A percentile compares a stretch with the other conserved stretches of the same genome.
phyloP scores from a whole-genome alignment of 768 basidiomycete genomes.

The Tricholoma terreum region DNA sequence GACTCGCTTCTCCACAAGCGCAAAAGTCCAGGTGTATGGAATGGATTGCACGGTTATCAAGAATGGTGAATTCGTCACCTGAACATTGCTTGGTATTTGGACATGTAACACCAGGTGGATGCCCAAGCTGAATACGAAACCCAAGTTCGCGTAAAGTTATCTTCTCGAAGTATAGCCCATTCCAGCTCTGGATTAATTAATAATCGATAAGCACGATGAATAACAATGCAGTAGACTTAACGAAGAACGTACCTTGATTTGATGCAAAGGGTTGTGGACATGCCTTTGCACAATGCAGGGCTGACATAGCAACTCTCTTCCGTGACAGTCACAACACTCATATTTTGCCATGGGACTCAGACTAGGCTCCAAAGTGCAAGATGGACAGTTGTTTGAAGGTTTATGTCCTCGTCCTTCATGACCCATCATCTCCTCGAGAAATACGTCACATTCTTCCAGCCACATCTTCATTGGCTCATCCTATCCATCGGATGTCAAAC shows the following conservation, averaged over 20 bases:
- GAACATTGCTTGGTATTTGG: slow-evolving; percentile 22
- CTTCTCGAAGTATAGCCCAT: slow-evolving; percentile 1
- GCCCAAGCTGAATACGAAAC: slow-evolving; percentile 4
- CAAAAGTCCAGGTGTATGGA: slow-evolving; percentile 19
- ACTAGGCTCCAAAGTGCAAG: background rate
- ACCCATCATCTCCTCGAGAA: slow-evolving; percentile 11
- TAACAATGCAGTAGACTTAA: background rate
- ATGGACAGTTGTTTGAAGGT: background rate
- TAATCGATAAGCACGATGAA: background rate
- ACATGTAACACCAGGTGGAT: slow-evolving; percentile 5
- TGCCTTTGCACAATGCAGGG: slow-evolving; percentile 4
- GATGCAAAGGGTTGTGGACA: slow-evolving; percentile 5
- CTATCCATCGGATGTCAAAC: no score
- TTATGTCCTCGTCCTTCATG: slow-evolving; percentile 9
- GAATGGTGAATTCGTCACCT: slow-evolving; percentile 10
- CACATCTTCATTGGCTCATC: slow-evolving; percentile 8
- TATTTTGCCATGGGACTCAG: background rate
- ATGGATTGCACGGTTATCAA: slow-evolving; percentile 23
- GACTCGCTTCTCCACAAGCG: slow-evolving; percentile 10
- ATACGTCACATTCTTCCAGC: slow-evolving; percentile 5
- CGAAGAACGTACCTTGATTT: background rate
- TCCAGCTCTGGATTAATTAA: slow-evolving; percentile 5
- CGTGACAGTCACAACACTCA: slow-evolving; percentile 8
- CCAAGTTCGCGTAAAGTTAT: background rate
- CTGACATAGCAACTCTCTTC: slow-evolving; percentile 2